Conservation (phyloP, 495 filamentous ascomycete species). For the Acidomyces sp. region DNA sequence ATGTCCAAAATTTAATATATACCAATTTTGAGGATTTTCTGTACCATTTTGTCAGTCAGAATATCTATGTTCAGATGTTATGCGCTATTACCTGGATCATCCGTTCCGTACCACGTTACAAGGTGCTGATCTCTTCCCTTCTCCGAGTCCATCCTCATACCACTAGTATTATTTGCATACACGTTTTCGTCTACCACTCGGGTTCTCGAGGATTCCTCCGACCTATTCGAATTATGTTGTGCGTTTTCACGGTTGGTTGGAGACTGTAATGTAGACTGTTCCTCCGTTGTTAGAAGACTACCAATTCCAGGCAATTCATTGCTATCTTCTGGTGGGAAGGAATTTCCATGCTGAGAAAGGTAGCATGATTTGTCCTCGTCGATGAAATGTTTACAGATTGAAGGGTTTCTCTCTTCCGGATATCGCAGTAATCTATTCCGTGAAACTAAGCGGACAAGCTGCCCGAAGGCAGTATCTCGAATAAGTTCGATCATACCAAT, state of each 20-base stretch:
- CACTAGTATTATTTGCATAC: constrained; percentile 22
- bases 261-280: constrained; percentile 3
- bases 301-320: constrained; percentile 9
- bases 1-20: not conserved
- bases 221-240: not conserved
- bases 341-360: constrained; percentile 24
- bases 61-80: no score
- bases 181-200: constrained; percentile 4
- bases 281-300: constrained; percentile 21
- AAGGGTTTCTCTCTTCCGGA: constrained; percentile 25
- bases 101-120: constrained; percentile 22
- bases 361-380: constrained; percentile 25
- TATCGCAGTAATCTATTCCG: constrained; percentile 22
- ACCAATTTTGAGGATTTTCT: constrained; percentile 35
- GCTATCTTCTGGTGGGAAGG: constrained; percentile 17
- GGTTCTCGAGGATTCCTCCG: constrained; percentile 8
- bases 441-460: constrained; percentile 24
- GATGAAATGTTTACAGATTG: constrained; percentile 25
- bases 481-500: constrained; percentile 24
- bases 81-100: constrained; percentile 27
- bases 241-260: constrained; percentile 3
- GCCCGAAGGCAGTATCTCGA: constrained; percentile 28
- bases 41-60: no score
- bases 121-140: constrained; percentile 26
- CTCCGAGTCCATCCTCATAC: constrained; percentile 25